Base-by-base conservation (phyloP, 2,329 filamentous ascomycete genomes). In the Clonostachys rhizophaga region DNA sequence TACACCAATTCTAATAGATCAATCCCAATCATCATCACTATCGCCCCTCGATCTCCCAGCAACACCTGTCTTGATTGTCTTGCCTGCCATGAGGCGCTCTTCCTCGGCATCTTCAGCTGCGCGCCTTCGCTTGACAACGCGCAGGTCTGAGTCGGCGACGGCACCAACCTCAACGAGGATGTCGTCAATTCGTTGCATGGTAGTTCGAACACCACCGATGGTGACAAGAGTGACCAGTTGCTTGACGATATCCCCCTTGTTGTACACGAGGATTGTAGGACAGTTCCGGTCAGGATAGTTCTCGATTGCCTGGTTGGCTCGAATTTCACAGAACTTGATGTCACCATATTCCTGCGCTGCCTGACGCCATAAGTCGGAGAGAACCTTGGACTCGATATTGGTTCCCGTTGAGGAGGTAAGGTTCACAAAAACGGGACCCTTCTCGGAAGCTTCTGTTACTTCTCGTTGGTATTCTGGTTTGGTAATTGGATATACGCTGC, bases 241-340 rank as follows among this genome's bases (percentile, higher is more conserved):
- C 70, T 84, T 89, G 63, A 84, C 84, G 54, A 99, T 96, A 62
- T 99, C 89, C 16, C 90, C 91, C 58, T 96, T 90, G 62, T 86
- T 87, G 69, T 99, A 99, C 0, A 96, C 81, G 52, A 99, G 63
- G 35, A 99, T 90, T 0, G 94, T 99, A 2, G 94, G 94, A 49
- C 91, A 96, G 65, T 99, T 99, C 48, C 81, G 79, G 59, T 97
- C 94, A 2, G 94, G 94, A 66, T 99, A 99, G 39, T 90, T 90
- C 65, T 97, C 94, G 56, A 99, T 96, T 49, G 94, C 96, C 70
- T 96, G 83, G 61, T 90, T 85, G 7, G 86, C 94, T 56, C 86
- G 81, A 56, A 99, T 97, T 70, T 97, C 89, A 65, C 92, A 97
- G 68, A 99, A 99, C 70, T 99, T 99, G 65, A 99, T 75, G 54